phyloP scores from a whole-genome alignment of 164 flowering plant species.

The Annona cherimola region DNA sequence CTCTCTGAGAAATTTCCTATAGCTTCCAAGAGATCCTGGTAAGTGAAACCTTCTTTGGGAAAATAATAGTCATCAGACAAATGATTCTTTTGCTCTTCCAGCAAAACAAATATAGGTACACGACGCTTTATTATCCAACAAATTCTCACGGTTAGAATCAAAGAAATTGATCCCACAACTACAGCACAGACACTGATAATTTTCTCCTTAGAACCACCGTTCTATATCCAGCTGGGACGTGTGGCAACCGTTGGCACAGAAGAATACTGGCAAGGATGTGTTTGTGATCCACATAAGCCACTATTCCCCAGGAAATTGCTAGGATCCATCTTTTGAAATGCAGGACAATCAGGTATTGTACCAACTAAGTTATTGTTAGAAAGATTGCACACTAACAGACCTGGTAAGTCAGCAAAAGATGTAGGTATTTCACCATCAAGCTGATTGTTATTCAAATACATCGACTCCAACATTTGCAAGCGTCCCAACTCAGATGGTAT shows the following conservation, averaged over 20 bases:
- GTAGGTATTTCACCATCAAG: conserved; percentile 35
- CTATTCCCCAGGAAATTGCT: conserved; percentile 48
- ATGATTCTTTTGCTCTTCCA: conserved; percentile 28
- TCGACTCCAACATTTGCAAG: conserved; percentile 43
- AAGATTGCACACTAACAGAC: conserved; percentile 49
- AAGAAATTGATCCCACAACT: conserved; percentile 31
- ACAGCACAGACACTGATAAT: conserved; percentile 35
- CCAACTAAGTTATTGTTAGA: conserved; percentile 48
- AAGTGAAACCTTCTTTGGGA: conserved; percentile 51
- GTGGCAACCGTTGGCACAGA: conserved; percentile 12
- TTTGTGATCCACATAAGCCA: conserved; percentile 30
- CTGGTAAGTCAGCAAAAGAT: conserved; percentile 37
- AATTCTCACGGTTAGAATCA: conserved; percentile 29
- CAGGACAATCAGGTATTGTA: conserved; percentile 36
- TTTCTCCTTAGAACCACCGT: conserved; percentile 35
- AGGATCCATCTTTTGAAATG: conserved; percentile 40
- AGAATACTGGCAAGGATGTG: conserved; percentile 24
- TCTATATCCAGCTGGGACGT: conserved; percentile 24
- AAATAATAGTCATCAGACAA: conserved; percentile 35
- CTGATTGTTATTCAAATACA: conserved; percentile 46
- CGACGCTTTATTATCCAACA: conserved; percentile 38
- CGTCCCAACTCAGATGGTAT: conserved; percentile 41
- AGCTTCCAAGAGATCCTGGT: conserved; percentile 51
- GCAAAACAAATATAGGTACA: conserved; percentile 26
- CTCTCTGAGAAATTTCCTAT: conserved; percentile 45